These are phyloP conservation scores for Diatrype stigma DNA, from an alignment of 2,329 filamentous ascomycete species.

Conservation along the genomic window DNA sequence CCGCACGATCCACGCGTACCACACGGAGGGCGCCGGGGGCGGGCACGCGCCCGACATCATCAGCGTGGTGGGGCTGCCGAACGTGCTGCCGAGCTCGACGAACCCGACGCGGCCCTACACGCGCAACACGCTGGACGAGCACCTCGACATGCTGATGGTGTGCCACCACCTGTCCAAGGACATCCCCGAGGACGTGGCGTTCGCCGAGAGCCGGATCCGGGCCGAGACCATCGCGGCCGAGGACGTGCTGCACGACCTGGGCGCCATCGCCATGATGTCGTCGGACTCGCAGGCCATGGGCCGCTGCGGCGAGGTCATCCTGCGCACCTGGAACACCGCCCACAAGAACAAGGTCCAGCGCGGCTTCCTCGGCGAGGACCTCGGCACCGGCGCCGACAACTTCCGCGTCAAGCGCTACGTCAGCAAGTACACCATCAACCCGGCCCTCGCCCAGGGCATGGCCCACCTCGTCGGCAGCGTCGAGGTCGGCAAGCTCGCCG, in stretches of 20 bases:
- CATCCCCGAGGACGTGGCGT: constrained; percentile 93
- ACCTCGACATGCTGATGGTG: constrained; percentile 98
- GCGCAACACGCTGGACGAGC: constrained; percentile 88
- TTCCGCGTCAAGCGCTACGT: constrained; percentile 89
- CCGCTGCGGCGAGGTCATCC: constrained; percentile 86
- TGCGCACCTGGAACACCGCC: constrained; percentile 93
- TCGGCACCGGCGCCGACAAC: constrained; percentile 78
- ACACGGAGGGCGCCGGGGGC: constrained; percentile 92
- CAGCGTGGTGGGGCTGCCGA: constrained; percentile 79
- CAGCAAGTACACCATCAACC: constrained; percentile 95
- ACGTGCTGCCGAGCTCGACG: constrained; percentile 86
- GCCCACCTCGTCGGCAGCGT: constrained; percentile 79
- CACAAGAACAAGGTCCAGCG: constrained; percentile 94
- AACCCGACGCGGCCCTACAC: constrained; percentile 92
- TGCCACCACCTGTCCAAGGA: constrained; percentile 91
- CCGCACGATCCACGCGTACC: constrained; percentile 92
- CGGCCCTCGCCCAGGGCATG: constrained; percentile 88
- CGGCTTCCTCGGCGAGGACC: constrained; percentile 71
- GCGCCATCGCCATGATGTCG: constrained; percentile 96
- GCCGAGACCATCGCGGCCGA: constrained; percentile 96
- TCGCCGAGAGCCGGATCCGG: constrained; percentile 90
- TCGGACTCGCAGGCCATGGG: constrained; percentile 97
- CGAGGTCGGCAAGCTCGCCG: constrained; percentile 85
- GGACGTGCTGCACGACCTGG: constrained; percentile 90
- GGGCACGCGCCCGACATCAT: constrained; percentile 97